Percentiles rank a stretch among this genome's conserved stretches.
These are phyloP conservation scores for Aspergillus ochraceoroseus DNA, from an alignment of 2,329 filamentous ascomycete genomes.

Conservation along the genomic window DNA sequence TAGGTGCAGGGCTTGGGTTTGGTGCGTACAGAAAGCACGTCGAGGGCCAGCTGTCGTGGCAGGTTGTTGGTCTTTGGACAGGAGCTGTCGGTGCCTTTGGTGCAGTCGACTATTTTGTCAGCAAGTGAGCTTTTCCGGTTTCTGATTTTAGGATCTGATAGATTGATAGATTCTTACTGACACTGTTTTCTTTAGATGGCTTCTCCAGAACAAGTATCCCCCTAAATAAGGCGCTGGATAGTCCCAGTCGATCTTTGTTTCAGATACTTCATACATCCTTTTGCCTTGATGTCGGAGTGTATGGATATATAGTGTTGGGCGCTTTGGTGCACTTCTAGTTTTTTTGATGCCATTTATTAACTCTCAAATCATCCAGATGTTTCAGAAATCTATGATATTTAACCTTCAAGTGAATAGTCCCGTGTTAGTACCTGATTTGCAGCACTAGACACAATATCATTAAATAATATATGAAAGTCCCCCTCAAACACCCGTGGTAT, in stretches of 20 bases:
- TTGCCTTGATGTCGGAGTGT: conserved; percentile 1
- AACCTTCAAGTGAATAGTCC: too few relatives aligned
- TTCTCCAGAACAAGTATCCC: conserved; percentile 50
- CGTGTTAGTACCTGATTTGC: too few relatives aligned
- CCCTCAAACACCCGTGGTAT: too few relatives aligned
- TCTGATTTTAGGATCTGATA: too few relatives aligned
- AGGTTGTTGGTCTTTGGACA: conserved; percentile 42
- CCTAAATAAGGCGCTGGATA: conserved; percentile 36
- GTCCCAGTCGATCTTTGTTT: conserved; percentile 1
- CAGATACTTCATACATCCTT: conserved; percentile 1
- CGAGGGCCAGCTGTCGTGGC: conserved; percentile 45
- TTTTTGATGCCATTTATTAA: conserved; percentile 1
- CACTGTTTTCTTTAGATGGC: conserved; percentile 47
- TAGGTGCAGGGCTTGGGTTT: conserved; percentile 43
- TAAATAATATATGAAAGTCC: too few relatives aligned
- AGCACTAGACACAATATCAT: too few relatives aligned
- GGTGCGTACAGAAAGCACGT: conserved; percentile 47
- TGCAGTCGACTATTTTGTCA: conserved; percentile 47
- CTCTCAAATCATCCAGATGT: not conserved
- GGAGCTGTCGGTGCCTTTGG: conserved; percentile 45
- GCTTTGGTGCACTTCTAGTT: conserved; percentile 4
- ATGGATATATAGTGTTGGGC: conserved; percentile 1
- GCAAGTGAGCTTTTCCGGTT: conserved; percentile 44
- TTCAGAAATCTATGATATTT: too few relatives aligned
- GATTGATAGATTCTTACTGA: too few relatives aligned